Conservation (phyloP, 164 flowering plant genomes). For the Litsea cubeba region DNA sequence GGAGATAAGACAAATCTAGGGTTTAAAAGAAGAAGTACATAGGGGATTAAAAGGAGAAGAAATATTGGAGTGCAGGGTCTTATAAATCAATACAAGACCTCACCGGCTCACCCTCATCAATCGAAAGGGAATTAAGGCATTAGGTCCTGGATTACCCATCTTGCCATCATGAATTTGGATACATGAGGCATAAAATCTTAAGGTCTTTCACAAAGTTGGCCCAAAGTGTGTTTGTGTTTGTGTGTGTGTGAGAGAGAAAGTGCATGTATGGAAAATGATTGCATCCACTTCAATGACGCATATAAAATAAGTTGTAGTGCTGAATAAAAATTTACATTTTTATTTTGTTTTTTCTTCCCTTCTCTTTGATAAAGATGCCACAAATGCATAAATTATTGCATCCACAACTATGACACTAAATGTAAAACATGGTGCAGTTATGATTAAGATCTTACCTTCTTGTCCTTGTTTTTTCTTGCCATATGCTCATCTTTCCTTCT, state of each 20-base stretch:
- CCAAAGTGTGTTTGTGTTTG: neutral
- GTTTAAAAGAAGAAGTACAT: too few species aligned
- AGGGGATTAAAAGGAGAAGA: too few species aligned
- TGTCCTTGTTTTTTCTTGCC: conserved; percentile 58
- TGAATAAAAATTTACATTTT: too few species aligned
- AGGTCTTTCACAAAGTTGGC: neutral
- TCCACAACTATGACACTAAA: neutral
- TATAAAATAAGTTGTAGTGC: too few species aligned
- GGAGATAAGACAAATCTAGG: too few species aligned
- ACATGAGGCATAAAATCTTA: neutral
- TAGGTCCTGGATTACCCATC: neutral
- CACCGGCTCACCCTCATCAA: neutral
- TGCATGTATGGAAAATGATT: neutral
- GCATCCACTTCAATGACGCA: too few species aligned
- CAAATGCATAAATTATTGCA: too few species aligned
- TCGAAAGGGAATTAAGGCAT: neutral
- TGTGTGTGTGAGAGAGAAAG: neutral
- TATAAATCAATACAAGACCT: neutral
- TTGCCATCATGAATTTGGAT: neutral
- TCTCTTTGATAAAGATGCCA: too few species aligned
- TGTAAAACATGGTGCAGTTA: neutral
- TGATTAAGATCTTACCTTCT: conserved; percentile 38
- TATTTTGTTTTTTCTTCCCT: too few species aligned
- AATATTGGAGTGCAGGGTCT: neutral
- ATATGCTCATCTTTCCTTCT: conserved; percentile 75